Percentiles rank a stretch among this genome's conserved stretches.
Evolutionary conservation across 768 basidiomycete genomes (phyloP).

Genomic region (Hericium alpestre): DNA sequence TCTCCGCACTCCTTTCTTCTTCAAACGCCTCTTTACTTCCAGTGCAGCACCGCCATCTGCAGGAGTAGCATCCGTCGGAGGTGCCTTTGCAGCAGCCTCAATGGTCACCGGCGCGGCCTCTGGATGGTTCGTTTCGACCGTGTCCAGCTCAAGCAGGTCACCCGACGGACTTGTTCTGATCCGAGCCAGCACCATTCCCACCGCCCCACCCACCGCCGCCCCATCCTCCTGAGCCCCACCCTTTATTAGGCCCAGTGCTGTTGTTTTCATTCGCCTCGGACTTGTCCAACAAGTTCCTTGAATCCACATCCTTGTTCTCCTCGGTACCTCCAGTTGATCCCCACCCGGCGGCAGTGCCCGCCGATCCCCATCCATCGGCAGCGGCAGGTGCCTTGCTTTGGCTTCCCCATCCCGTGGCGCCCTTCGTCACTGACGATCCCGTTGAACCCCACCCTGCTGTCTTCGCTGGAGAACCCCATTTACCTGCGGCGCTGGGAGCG

Average conservation of each 20-base stretch:
- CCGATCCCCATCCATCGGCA: constrained; percentile 1
- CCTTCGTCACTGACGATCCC: background rate
- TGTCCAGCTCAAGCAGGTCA: background rate
- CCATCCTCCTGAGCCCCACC: too few species aligned
- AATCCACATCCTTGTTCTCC: too few species aligned
- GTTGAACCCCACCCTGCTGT: too few species aligned
- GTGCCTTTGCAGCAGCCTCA: background rate
- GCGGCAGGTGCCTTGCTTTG: background rate
- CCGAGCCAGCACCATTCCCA: background rate
- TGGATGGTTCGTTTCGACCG: background rate
- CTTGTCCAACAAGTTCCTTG: too few species aligned
- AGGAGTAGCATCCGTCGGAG: constrained; percentile 1
- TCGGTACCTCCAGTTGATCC: too few species aligned
- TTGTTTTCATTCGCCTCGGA: too few species aligned
- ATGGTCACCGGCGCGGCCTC: background rate
- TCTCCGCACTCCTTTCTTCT: too few species aligned
- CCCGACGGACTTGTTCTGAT: background rate
- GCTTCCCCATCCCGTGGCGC: background rate
- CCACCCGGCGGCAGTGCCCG: too few species aligned
- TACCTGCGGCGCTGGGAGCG: background rate
- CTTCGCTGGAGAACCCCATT: background rate
- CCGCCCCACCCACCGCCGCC: constrained; percentile 1
- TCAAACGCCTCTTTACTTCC: background rate
- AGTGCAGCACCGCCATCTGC: background rate
- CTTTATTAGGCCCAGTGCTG: too few species aligned